Evolutionary conservation across 106 monocot genomes (phyloP).

Genomic region (Dactylorhiza incarnata): DNA sequence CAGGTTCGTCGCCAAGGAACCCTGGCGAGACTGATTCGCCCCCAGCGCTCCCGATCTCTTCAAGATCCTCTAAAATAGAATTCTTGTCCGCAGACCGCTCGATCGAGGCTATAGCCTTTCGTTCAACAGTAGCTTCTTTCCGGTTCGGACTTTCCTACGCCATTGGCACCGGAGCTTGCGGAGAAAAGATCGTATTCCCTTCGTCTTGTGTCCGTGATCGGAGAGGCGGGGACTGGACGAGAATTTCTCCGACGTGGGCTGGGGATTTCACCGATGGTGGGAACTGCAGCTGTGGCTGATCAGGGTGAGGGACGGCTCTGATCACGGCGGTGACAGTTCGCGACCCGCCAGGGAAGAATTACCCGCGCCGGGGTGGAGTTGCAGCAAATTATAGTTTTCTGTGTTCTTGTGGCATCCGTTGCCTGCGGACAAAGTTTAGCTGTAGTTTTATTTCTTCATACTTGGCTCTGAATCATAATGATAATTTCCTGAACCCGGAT

Average conservation of each 20-base stretch:
- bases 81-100: not conserved
- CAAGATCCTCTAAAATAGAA: not conserved
- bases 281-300: not conserved
- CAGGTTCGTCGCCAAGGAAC: slow-evolving; percentile 42
- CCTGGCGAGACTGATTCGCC: slow-evolving; percentile 75
- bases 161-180: not conserved
- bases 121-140: not conserved
- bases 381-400: too few species aligned
- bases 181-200: not conserved
- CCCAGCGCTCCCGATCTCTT: slow-evolving; percentile 70
- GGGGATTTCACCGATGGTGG: not conserved
- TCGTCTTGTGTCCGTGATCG: not conserved
- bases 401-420: too few species aligned
- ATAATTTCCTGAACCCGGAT: too few species aligned
- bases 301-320: slow-evolving; percentile 4
- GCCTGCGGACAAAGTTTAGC: too few species aligned
- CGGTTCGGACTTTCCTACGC: not conserved
- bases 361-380: too few species aligned
- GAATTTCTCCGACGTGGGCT: not conserved
- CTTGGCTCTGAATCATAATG: too few species aligned
- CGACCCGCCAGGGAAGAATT: not conserved
- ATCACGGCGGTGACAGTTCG: not conserved
- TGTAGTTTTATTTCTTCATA: too few species aligned
- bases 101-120: not conserved
- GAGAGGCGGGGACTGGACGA: not conserved